A percentile compares a stretch with the other conserved stretches of the same genome.
Conservation (phyloP, 495 filamentous ascomycete species). For the Sporormia fimetaria region DNA sequence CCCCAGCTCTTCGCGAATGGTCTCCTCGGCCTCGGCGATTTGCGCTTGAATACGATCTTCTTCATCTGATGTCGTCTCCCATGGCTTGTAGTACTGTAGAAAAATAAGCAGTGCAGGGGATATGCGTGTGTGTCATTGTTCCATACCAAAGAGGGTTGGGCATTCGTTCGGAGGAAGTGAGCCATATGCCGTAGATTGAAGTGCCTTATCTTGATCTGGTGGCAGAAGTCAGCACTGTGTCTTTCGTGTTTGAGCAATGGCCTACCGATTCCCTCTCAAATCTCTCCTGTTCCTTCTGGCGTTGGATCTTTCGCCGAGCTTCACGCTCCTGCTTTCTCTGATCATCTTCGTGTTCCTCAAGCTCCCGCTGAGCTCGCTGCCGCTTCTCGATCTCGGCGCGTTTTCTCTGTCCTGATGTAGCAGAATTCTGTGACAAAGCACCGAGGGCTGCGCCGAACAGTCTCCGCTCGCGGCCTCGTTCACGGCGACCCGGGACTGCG, state of each 20-base stretch:
- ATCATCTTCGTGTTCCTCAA: constrained; percentile 58
- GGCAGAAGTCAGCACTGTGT: constrained; percentile 22
- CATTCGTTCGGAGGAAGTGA: constrained; percentile 59
- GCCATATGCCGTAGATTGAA: constrained; percentile 59
- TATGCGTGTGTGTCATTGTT: too few species aligned
- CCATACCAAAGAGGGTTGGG: constrained; percentile 71
- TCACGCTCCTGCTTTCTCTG: constrained; percentile 54
- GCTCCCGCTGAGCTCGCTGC: constrained; percentile 70
- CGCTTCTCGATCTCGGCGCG: constrained; percentile 82
- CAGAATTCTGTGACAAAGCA: constrained; percentile 72
- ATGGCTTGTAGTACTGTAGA: constrained; percentile 76
- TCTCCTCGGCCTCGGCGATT: constrained; percentile 44
- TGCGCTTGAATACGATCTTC: constrained; percentile 51
- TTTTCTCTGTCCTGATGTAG: constrained; percentile 56
- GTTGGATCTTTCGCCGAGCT: constrained; percentile 47
- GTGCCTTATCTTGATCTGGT: constrained; percentile 72
- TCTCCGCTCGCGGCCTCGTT: constrained; percentile 76
- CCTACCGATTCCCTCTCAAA: constrained; percentile 72
- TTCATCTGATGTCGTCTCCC: constrained; percentile 55
- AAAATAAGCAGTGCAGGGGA: constrained; percentile 21
- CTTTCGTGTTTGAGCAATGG: background rate
- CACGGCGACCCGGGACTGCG: constrained; percentile 33
- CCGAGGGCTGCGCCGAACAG: constrained; percentile 83
- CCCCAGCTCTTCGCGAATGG: constrained; percentile 30
- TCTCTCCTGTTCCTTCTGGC: constrained; percentile 58